Conservation (phyloP, 1,284 basidiomycete species). For the Ganoderma resinaceum region DNA sequence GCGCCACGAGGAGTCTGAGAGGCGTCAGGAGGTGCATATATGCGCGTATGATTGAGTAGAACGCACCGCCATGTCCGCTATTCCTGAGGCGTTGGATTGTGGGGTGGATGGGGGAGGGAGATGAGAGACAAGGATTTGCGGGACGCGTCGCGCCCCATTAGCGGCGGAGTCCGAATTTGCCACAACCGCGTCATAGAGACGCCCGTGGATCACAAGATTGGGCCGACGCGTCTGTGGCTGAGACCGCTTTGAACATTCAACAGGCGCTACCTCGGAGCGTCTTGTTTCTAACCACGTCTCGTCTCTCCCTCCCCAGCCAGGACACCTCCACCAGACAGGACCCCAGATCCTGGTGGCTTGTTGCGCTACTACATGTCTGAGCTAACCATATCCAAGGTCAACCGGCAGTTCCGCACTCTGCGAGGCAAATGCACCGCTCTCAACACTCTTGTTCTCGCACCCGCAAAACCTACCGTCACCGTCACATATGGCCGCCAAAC, state of each 20-base stretch:
- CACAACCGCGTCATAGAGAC: slow-evolving; percentile 34
- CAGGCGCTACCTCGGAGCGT: neutral
- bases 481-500: slow-evolving; percentile 37
- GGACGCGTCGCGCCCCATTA: slow-evolving; percentile 39
- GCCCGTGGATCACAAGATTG: slow-evolving; percentile 14
- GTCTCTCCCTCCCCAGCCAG: neutral
- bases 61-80: slow-evolving; percentile 21
- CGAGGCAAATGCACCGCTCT: slow-evolving; percentile 57
- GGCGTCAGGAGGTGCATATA: neutral
- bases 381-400: slow-evolving; percentile 53
- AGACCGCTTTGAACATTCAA: neutral
- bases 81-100: neutral
- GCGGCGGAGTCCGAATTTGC: slow-evolving; percentile 36
- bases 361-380: slow-evolving; percentile 19
- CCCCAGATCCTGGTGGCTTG: neutral
- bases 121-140: slow-evolving; percentile 20
- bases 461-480: slow-evolving; percentile 29
- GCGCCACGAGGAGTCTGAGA: slow-evolving; percentile 43
- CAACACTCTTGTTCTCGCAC: slow-evolving; percentile 34
- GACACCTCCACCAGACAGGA: neutral
- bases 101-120: slow-evolving; percentile 10
- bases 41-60: neutral
- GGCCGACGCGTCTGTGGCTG: slow-evolving; percentile 20
- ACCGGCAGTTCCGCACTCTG: slow-evolving; percentile 60
- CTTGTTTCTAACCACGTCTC: slow-evolving; percentile 6